Conservation (phyloP, 352 stramenopile species). For the Globisporangium cylindrosporum region DNA sequence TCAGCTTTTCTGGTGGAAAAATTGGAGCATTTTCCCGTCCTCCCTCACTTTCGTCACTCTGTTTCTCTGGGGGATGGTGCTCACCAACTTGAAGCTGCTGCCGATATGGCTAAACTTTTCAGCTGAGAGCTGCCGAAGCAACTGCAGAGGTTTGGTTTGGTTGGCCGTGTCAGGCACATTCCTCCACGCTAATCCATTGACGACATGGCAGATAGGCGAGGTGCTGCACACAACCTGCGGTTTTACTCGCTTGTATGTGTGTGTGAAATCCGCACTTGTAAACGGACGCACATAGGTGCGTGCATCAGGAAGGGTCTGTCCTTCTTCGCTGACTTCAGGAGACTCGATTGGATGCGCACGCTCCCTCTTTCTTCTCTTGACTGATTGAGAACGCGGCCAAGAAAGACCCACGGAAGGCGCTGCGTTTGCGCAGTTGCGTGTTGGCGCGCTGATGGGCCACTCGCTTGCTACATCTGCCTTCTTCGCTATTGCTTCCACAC, state of each 20-base stretch:
- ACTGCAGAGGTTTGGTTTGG: not conserved
- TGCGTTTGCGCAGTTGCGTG: not conserved
- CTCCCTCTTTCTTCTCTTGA: not conserved
- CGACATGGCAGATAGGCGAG: not conserved
- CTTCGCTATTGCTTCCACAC: too few relatives aligned
- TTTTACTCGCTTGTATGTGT: too few relatives aligned
- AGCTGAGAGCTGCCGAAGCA: not conserved
- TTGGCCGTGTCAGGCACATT: too few relatives aligned
- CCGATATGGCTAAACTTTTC: constrained; percentile 4
- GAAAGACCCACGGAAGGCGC: not conserved
- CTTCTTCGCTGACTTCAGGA: not conserved
- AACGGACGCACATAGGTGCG: not conserved
- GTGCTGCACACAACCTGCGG: too few relatives aligned
- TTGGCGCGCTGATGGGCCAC: not conserved
- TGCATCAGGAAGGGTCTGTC: not conserved
- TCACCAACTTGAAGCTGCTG: not conserved
- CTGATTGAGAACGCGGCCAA: not conserved
- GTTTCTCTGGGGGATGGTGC: not conserved
- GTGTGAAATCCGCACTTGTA: too few relatives aligned
- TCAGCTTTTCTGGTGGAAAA: not conserved
- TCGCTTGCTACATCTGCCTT: not conserved
- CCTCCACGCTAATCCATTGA: too few relatives aligned
- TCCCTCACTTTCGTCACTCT: constrained; percentile 2
- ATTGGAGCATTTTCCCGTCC: not conserved
- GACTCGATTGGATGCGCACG: not conserved